Evolutionary conservation across 176 grass and related monocot genomes (phyloP), one percentile per base, ranked within the genome.

Genomic region (Musa acuminata): DNA sequence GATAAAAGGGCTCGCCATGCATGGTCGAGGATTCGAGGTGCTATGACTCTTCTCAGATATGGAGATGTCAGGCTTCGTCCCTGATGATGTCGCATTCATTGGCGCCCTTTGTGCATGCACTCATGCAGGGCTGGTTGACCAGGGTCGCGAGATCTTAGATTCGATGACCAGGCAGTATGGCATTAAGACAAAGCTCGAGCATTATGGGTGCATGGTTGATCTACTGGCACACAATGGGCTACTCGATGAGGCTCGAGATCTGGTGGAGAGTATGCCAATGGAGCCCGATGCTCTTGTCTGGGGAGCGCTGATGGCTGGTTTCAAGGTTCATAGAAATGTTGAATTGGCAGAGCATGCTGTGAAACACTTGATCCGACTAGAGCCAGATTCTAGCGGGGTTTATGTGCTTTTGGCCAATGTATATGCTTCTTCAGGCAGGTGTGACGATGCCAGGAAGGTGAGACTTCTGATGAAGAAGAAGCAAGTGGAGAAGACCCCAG

Each of bases 151-250:
- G 52, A 74, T 74, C 72, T 74, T 74, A 26, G 53, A 74, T 74
- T 74, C 52, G 13, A 74, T 74, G 52, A 74, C 51, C 52, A 74
- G 12, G 12, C 3, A 10, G 12, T 58, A 58, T 8, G 52, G 22
- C 25, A 24, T 74, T 19, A 55, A 55, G 11, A 53, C 72, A 55
- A 74, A 74, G 21, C 51, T 74, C 25, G 72, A 74, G 23, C 72
- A 74, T 27, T 74, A 58, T 55, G 72, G 72, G 50, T 74, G 72
- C 13, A 74, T 74, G 52, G 53, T 57, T 19, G 72, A 74, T 55
- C 52, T 74, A 19, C 11, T 74, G 3, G 52, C 72, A 1, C 71
- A 52, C 11, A 74, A 58, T 55, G 72, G 72, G 23, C 21, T 74
- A 17, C 72, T 74, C 1, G 23, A 58, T 11, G 52, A 74, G 52